These are phyloP conservation scores for Cercospora zeina DNA, from an alignment of 2,329 filamentous ascomycete species.

Conservation along the genomic window DNA sequence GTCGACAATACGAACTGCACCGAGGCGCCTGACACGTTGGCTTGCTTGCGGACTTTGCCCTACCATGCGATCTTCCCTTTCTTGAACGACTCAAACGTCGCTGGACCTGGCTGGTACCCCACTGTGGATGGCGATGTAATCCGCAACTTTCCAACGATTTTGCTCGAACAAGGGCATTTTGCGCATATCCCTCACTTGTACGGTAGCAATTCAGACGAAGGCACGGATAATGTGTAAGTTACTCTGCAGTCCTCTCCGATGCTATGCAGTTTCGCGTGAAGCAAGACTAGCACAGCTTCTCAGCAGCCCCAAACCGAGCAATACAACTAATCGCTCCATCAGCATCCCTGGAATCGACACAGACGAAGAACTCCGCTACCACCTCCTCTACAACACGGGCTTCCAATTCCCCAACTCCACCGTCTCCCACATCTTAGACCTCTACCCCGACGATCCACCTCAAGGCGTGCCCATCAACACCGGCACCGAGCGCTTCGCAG, in stretches of 20 bases:
- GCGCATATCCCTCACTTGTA: conserved; percentile 61
- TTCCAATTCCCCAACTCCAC: conserved; percentile 28
- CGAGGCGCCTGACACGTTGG: conserved; percentile 32
- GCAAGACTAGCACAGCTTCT: not conserved
- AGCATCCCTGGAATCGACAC: conserved; percentile 54
- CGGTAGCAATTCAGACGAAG: conserved; percentile 67
- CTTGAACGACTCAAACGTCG: conserved; percentile 31
- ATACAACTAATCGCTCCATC: not conserved
- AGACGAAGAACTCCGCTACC: conserved; percentile 27
- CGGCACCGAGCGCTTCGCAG: conserved; percentile 41
- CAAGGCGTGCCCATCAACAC: conserved; percentile 52
- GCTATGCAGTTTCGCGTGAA: not conserved
- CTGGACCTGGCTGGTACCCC: conserved; percentile 43
- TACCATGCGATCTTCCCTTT: conserved; percentile 31
- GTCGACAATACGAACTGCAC: conserved; percentile 42
- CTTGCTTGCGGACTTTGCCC: conserved; percentile 60
- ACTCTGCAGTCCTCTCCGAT: not conserved
- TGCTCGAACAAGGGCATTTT: conserved; percentile 60
- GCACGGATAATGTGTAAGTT: conserved; percentile 53
- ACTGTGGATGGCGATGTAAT: conserved; percentile 60
- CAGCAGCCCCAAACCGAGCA: not conserved
- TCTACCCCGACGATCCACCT: conserved; percentile 55
- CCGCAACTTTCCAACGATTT: conserved; percentile 53
- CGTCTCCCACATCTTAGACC: conserved; percentile 25
- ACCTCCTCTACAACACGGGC: conserved; percentile 25